Base-by-base conservation (phyloP, 2,329 filamentous ascomycete genomes). In the Claviceps fusiformis region DNA sequence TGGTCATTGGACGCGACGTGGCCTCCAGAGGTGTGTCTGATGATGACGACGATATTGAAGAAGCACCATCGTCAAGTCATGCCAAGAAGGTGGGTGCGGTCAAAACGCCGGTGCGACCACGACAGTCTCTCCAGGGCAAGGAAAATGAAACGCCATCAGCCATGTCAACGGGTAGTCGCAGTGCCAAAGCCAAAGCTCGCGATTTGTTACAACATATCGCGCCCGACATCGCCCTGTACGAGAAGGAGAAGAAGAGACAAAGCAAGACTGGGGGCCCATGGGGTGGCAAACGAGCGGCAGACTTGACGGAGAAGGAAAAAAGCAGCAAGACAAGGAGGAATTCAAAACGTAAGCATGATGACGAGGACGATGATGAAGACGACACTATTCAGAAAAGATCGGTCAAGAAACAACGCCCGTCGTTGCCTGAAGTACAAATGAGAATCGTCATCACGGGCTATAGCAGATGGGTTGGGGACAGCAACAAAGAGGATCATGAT, bases 241-340 rank as follows among this genome's bases (percentile, higher is more conserved):
- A 97, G 65, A 95, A 93, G 66, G 93, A 98, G 71, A 89, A 81
- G 74, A 96, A 95, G 72, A 83, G 93, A 24, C 69, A 72, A 7
- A 64, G 66, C 58, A 81, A 77, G 59, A 70, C 73, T 52, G 74
- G 66, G 3, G 68, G 70, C 2, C 74, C 77, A 0, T 85, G 81
- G 75, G 82, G 82, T 29, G 82, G 82, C 27, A 84, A 82, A 63
- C 74, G 81, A 52, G 82, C 82, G 1, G 76, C 80, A 2, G 78
- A 83, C 54, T 68, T 74, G 56, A 73, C 79, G 19, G 81, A 85
- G 55, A 78, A 75, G 62, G 72, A 73, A 44, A 72, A 75, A 54
- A 72, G 76, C 56, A 68, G 69, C 50, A 63, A 76, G 52, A n/a
- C 50, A 11, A 44, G 52, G 17, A 62, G 72, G 75, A 66, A 70